A percentile compares a stretch with the other conserved stretches of the same genome.
Evolutionary conservation across 148 eudicot species (phyloP).

Genomic region (Mesembryanthemum crystallinum): DNA sequence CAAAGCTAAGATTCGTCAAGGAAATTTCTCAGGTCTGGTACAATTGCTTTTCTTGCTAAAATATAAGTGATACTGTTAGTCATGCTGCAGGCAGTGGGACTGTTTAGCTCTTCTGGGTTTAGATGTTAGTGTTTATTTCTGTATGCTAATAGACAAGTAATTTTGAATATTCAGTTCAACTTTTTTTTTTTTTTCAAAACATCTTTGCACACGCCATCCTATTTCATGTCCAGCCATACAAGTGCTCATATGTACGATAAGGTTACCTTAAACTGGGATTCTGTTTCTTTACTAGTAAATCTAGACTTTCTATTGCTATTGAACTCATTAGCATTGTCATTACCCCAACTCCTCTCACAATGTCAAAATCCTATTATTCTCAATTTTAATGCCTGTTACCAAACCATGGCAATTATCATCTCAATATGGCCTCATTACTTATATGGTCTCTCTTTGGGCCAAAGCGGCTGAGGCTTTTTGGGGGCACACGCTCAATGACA

Average conservation of each 20-base stretch:
- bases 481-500: no score
- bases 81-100: not conserved
- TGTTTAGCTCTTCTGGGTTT: not conserved
- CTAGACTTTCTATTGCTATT: not conserved
- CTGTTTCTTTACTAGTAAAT: not conserved
- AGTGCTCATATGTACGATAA: not conserved
- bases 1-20: conserved; percentile 44
- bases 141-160: not conserved
- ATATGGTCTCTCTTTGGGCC: no score
- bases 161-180: no score
- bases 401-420: not conserved
- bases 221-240: no score
- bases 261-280: not conserved
- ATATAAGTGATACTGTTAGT: conserved; percentile 2
- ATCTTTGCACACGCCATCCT: no score
- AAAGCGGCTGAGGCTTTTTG: no score
- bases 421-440: no score
- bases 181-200: no score
- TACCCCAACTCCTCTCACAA: no score
- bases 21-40: conserved; percentile 37
- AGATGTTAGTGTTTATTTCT: not conserved
- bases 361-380: not conserved
- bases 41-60: conserved; percentile 2
- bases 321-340: no score
- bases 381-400: not conserved